A percentile compares a stretch with the other conserved stretches of the same genome.
phyloP scores from a whole-genome alignment of 257 asterid genomes.

The Primulina tabacum region DNA sequence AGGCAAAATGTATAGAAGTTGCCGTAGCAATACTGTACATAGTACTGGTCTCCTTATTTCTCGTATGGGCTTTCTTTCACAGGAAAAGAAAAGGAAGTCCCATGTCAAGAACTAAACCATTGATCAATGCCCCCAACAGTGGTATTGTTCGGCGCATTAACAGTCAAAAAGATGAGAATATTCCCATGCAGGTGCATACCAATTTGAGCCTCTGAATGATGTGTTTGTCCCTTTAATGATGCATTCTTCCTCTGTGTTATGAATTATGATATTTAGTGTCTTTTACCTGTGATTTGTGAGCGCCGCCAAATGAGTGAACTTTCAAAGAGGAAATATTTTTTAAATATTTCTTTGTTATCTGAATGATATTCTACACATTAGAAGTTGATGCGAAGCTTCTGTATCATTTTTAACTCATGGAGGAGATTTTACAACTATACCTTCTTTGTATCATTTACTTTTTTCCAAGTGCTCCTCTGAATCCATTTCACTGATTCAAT shows the following conservation, averaged over 20 bases:
- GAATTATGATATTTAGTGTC: not conserved
- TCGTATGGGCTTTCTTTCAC: constrained; percentile 88
- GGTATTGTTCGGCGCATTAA: constrained; percentile 69
- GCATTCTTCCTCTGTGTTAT: not conserved
- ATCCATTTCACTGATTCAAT: not conserved
- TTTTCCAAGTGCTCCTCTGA: not conserved
- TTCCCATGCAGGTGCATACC: constrained; percentile 84
- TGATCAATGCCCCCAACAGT: constrained; percentile 61
- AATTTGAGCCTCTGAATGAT: constrained; percentile 15
- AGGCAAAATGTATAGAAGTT: constrained; percentile 95
- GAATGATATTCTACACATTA: not conserved
- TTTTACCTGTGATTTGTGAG: constrained; percentile 6
- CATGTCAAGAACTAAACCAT: constrained; percentile 58
- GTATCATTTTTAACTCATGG: not conserved
- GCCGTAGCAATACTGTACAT: constrained; percentile 67
- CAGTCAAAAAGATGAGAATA: constrained; percentile 78
- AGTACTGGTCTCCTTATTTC: constrained; percentile 65
- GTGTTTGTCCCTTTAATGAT: not conserved
- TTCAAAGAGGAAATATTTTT: not conserved
- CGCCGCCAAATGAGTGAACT: not conserved
- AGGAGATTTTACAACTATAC: not conserved
- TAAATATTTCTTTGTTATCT: not conserved
- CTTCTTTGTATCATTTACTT: constrained; percentile 4
- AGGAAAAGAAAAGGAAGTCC: constrained; percentile 56
- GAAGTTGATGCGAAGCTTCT: not conserved